A percentile compares a stretch with the other conserved stretches of the same genome.
These are phyloP conservation scores for Corchorus olitorius DNA, from an alignment of 345 rosid genomes.

Conservation along the genomic window DNA sequence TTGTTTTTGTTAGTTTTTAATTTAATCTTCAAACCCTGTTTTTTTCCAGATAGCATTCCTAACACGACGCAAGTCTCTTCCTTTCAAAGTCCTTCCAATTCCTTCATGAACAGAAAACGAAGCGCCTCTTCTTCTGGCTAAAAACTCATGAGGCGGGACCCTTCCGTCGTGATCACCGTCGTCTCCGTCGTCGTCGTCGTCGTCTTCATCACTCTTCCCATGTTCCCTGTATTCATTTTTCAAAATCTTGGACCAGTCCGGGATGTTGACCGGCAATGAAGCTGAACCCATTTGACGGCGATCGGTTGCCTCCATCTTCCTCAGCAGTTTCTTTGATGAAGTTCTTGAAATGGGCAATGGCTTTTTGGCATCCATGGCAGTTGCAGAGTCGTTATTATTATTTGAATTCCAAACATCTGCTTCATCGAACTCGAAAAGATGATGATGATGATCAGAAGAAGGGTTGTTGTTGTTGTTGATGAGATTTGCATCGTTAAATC, in stretches of 20 bases:
- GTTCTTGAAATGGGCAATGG: constrained; percentile 36
- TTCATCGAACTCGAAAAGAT: constrained; percentile 61
- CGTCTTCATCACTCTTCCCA: constrained; percentile 33
- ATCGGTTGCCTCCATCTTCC: constrained; percentile 30
- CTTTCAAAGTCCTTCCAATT: constrained; percentile 58
- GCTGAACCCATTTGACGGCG: constrained; percentile 30
- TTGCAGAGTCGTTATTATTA: constrained; percentile 14
- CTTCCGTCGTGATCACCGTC: constrained; percentile 24
- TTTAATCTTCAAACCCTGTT: constrained; percentile 59
- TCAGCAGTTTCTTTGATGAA: constrained; percentile 34
- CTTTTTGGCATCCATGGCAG: constrained; percentile 37
- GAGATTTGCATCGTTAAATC: constrained; percentile 13
- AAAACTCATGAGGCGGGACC: constrained; percentile 62
- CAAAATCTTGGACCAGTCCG: constrained; percentile 83
- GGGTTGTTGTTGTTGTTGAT: neutral
- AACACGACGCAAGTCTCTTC: constrained; percentile 57
- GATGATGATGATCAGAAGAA: constrained; percentile 16
- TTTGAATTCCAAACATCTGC: constrained; percentile 43
- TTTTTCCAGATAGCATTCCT: constrained; percentile 68
- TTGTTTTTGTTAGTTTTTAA: neutral
- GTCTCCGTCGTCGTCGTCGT: constrained; percentile 26
- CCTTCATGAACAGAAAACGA: constrained; percentile 60
- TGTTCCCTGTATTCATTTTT: constrained; percentile 44
- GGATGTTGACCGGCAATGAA: constrained; percentile 71
- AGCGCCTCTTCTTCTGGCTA: constrained; percentile 58